Base-by-base conservation (phyloP, 1,139 yeast genomes). In the Schwanniomyces etchellsii region DNA sequence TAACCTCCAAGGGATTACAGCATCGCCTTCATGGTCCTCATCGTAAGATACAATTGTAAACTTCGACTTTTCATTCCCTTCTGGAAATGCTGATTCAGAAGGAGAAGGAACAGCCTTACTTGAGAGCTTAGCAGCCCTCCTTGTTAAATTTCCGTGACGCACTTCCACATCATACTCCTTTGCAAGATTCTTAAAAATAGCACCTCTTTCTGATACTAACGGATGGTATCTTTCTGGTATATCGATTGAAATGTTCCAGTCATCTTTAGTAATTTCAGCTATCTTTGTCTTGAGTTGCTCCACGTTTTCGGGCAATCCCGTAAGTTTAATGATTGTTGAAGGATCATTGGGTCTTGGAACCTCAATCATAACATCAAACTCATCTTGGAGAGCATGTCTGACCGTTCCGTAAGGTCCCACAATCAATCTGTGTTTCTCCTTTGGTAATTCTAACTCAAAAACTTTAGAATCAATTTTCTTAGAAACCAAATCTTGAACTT, bases 321-420 rank as follows among this genome's bases (percentile, higher is more conserved):
- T 53, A 30, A 82, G 52, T 39, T 60, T 64, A 31, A 77, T 57
- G 15, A 50, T 48, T 9, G 66, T 56, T 29, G 79, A 64, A 29
- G 66, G 57, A 39, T 61, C 68, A 39, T 64, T 64, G 43, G 74
- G 68, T 50, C 76, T 73, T 40, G 97, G 97, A 48, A 91, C 74
- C 30, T 64, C 69, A 35, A 91, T 59, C 17, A 57, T 52, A 29
- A 85, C 91, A 11, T 67, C 64, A 55, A 69, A 83, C 44, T 81
- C 85, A 16, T 70, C 65, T 62, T 88, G 94, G 39, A 88, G 59
- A 7, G 74, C 68, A 44, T 81, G 81, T 60, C 91, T 85, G 35
- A 74, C 71, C 10, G 77, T 52, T 26, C 97, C 97, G 37, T 79
- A 79, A 26, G 89, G 77, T 24, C 97, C 97, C 55, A 91, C 77